phyloP scores from a whole-genome alignment of 192 early-diverging fungal species.

The Mortierella antarctica region DNA sequence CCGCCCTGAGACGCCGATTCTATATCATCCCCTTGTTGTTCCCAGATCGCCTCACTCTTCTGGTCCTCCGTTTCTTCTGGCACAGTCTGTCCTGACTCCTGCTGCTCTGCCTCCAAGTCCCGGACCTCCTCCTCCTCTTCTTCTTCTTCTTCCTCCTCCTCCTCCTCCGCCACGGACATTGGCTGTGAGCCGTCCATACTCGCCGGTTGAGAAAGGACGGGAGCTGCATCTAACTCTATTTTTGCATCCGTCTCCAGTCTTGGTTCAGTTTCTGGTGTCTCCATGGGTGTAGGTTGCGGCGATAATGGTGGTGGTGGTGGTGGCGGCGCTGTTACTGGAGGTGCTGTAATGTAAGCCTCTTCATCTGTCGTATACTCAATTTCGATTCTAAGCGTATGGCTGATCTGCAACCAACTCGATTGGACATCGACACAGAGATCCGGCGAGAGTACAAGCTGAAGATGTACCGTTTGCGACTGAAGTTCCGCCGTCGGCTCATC shows the following conservation, averaged over 20 bases:
- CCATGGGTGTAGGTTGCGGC: neutral
- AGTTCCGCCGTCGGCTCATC: constrained; percentile 38
- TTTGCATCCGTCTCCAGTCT: no score
- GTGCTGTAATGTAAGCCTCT: constrained; percentile 21
- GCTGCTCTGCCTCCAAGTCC: neutral
- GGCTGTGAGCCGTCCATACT: no score
- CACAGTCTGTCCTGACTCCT: neutral
- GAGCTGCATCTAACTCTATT: no score
- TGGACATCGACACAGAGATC: constrained; percentile 50
- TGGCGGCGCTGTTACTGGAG: constrained; percentile 8
- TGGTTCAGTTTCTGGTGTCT: neutral
- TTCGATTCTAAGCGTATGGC: constrained; percentile 37
- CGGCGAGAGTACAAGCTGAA: constrained; percentile 43
- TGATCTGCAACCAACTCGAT: constrained; percentile 40
- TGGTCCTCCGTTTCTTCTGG: constrained; percentile 6
- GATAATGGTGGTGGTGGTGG: neutral
- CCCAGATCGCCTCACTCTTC: constrained; percentile 28
- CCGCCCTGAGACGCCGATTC: neutral
- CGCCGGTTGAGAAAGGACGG: no score
- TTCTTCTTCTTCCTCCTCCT: no score
- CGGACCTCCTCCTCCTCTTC: neutral
- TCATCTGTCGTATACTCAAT: constrained; percentile 48
- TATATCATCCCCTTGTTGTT: neutral
- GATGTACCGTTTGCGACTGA: constrained; percentile 16
- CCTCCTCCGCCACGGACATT: neutral